Conservation (phyloP, 768 basidiomycete genomes). For the Nevesoporus exiguus region DNA sequence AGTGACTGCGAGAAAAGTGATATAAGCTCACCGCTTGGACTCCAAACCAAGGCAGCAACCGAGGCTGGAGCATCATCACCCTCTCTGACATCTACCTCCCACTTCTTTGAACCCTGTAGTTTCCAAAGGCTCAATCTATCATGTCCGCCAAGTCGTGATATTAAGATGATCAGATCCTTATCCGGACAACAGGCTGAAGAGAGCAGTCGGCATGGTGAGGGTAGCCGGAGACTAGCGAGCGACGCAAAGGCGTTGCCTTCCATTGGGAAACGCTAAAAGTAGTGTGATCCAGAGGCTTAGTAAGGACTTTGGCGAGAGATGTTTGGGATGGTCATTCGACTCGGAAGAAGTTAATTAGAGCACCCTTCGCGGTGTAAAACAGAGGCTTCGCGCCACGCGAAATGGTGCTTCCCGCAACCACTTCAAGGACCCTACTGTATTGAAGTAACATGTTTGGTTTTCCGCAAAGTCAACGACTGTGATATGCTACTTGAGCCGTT, state of each 20-base stretch:
- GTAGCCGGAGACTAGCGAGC: conserved; percentile 54
- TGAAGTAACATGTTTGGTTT: neutral
- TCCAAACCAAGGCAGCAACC: conserved; percentile 69
- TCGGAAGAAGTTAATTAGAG: conserved; percentile 19
- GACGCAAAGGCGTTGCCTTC: conserved; percentile 48
- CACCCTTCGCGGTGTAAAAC: conserved; percentile 17
- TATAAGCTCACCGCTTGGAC: conserved; percentile 64
- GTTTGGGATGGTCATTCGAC: conserved; percentile 11
- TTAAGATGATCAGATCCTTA: conserved; percentile 71
- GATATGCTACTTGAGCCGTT: neutral
- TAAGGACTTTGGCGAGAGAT: conserved; percentile 8
- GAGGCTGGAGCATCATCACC: conserved; percentile 42
- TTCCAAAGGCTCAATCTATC: conserved; percentile 80
- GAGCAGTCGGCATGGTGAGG: conserved; percentile 55
- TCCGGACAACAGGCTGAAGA: conserved; percentile 76
- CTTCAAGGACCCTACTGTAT: conserved; percentile 5
- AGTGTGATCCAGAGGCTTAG: neutral
- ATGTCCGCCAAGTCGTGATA: conserved; percentile 63
- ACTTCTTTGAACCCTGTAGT: conserved; percentile 72
- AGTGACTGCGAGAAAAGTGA: neutral
- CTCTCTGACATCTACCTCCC: conserved; percentile 71
- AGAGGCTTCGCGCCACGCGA: conserved; percentile 28
- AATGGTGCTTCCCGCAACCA: conserved; percentile 22
- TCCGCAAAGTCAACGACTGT: neutral
- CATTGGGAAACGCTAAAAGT: conserved; percentile 29